phyloP scores from a whole-genome alignment of 345 rosid species.

The Sonneratia alba region DNA sequence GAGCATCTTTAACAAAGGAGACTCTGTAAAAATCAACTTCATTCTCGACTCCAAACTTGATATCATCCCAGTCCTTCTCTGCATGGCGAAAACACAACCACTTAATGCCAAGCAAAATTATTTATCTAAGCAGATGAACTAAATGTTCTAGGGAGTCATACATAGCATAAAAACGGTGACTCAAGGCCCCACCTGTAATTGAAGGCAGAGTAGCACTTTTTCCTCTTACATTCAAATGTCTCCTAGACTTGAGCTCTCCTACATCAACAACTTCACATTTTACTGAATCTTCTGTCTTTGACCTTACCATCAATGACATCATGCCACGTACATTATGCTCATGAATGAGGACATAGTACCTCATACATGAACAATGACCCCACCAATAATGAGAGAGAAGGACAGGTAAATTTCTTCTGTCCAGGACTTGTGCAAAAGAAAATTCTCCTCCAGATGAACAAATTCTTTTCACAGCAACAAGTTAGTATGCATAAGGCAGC shows the following conservation, averaged over 20 bases:
- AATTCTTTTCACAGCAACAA: conserved; percentile 50
- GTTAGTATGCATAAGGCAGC: conserved; percentile 62
- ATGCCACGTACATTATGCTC: conserved; percentile 63
- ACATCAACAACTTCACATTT: conserved; percentile 94
- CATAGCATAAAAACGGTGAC: conserved; percentile 9
- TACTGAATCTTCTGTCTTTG: conserved; percentile 91
- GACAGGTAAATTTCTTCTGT: conserved; percentile 15
- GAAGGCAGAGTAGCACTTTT: conserved; percentile 98
- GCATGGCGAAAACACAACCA: conserved; percentile 53
- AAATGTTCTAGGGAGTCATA: conserved; percentile 22
- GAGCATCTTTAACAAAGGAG: conserved; percentile 96
- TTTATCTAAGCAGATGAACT: conserved; percentile 15
- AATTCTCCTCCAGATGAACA: neutral
- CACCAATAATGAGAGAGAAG: neutral
- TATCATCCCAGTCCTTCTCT: conserved; percentile 99
- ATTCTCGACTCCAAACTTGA: conserved; percentile 95
- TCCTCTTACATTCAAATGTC: conserved; percentile 95
- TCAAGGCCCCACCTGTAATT: conserved; percentile 51
- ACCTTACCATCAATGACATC: conserved; percentile 89
- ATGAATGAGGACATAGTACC: conserved; percentile 18
- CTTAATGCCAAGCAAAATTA: conserved; percentile 28
- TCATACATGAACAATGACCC: no score
- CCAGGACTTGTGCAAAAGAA: conserved; percentile 15
- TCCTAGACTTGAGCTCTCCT: conserved; percentile 96
- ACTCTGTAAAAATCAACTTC: conserved; percentile 93